These are phyloP conservation scores for Plasmodium gaboni DNA, from an alignment of 169 alveolate species.

Conservation along the genomic window DNA sequence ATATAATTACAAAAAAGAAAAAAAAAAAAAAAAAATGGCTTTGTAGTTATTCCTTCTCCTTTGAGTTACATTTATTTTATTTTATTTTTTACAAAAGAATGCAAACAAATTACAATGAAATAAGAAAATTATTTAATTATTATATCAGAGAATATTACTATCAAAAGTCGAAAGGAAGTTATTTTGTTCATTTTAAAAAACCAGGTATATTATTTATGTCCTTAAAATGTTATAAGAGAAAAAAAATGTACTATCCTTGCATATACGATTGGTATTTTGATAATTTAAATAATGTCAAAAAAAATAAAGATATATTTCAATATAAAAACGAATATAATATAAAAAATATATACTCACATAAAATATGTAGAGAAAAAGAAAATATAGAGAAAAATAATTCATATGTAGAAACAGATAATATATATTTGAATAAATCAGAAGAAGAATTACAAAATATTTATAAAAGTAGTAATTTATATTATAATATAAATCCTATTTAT, in stretches of 20 bases:
- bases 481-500: conserved; percentile 64
- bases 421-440: conserved; percentile 53
- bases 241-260: conserved; percentile 56
- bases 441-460: conserved; percentile 30
- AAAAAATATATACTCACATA: conserved; percentile 69
- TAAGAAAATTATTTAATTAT: conserved; percentile 68
- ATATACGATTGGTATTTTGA: conserved; percentile 77
- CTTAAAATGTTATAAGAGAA: conserved; percentile 71
- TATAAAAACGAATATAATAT: conserved; percentile 34
- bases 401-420: conserved; percentile 44
- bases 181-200: conserved; percentile 68
- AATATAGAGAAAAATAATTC: not conserved
- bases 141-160: conserved; percentile 76
- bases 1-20: not conserved
- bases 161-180: conserved; percentile 75
- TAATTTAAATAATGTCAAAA: conserved; percentile 35
- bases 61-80: no score
- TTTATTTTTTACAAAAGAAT: conserved; percentile 15
- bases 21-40: not conserved
- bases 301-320: conserved; percentile 69
- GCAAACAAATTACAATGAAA: conserved; percentile 62
- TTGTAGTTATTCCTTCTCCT: not conserved
- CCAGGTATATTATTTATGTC: conserved; percentile 75
- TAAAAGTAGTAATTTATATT: conserved; percentile 70
- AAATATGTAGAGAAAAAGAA: conserved; percentile 15